Percentiles rank a stretch among this genome's conserved stretches.
These are phyloP conservation scores for Neofusicoccum laricinum DNA, from an alignment of 2,329 filamentous ascomycete genomes.

Conservation along the genomic window DNA sequence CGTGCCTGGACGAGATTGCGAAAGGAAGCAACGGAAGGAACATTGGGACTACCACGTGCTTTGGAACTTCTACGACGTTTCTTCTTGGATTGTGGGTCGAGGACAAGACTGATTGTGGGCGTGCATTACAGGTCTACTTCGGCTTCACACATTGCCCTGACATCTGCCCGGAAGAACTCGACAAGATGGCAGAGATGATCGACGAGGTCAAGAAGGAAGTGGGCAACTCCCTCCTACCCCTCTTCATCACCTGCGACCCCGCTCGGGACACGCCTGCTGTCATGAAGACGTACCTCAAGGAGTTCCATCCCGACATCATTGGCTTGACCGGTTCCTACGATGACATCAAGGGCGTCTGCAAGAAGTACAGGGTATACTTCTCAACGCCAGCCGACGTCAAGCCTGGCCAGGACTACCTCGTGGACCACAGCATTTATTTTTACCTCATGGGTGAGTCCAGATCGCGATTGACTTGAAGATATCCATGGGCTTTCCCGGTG, in stretches of 20 bases:
- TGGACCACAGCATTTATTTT: slow-evolving; percentile 99
- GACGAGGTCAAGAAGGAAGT: slow-evolving; percentile 58
- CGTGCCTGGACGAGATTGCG: slow-evolving; percentile 28
- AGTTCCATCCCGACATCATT: slow-evolving; percentile 85
- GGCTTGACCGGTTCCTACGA: slow-evolving; percentile 93
- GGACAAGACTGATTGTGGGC: background rate
- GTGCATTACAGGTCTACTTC: slow-evolving; percentile 76
- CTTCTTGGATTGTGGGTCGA: background rate
- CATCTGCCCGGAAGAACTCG: slow-evolving; percentile 97
- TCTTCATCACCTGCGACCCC: slow-evolving; percentile 96
- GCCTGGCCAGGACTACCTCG: slow-evolving; percentile 92
- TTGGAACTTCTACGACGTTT: background rate
- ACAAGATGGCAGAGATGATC: slow-evolving; percentile 98
- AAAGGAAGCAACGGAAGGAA: background rate
- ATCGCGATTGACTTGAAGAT: background rate
- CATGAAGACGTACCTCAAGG: slow-evolving; percentile 77
- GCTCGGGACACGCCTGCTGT: slow-evolving; percentile 84
- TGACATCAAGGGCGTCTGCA: slow-evolving; percentile 90
- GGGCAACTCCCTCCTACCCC: slow-evolving; percentile 61
- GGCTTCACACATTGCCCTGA: slow-evolving; percentile 98
- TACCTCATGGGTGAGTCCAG: slow-evolving; percentile 82
- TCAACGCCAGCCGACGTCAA: slow-evolving; percentile 85
- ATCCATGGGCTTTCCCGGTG: background rate
- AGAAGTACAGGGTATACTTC: slow-evolving; percentile 95
- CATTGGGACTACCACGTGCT: background rate